Evolutionary conservation across 1,284 basidiomycete species (phyloP).

Genomic region (Marasmius tenuissimus): DNA sequence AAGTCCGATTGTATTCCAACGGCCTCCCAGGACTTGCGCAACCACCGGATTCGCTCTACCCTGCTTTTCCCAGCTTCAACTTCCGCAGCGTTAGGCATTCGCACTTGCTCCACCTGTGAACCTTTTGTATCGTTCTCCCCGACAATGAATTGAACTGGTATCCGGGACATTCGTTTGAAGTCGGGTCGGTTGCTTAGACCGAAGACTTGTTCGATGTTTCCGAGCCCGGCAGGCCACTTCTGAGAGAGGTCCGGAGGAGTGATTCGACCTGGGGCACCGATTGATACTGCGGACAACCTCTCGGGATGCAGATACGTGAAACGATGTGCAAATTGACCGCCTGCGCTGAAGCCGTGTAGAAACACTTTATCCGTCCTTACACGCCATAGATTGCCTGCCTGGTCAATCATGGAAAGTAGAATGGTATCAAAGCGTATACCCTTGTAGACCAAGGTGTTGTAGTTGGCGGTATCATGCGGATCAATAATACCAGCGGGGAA

Average conservation of each 20-base stretch:
- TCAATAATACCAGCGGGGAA: constrained; percentile 27
- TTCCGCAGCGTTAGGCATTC: constrained; percentile 13
- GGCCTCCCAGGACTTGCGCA: constrained; percentile 10
- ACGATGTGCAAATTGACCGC: constrained; percentile 26
- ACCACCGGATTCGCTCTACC: constrained; percentile 12
- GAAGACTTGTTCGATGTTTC: constrained; percentile 12
- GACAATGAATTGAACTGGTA: constrained; percentile 21
- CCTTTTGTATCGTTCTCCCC: constrained; percentile 22
- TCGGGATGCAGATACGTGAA: constrained; percentile 23
- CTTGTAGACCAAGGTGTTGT: constrained; percentile 19
- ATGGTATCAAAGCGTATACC: constrained; percentile 23
- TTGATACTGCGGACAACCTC: constrained; percentile 18
- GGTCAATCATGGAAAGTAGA: constrained; percentile 23
- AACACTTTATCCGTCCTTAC: constrained; percentile 18
- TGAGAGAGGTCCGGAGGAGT: constrained; percentile 15
- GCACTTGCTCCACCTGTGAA: constrained; percentile 3
- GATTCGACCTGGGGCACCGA: constrained; percentile 25
- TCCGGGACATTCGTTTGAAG: constrained; percentile 9
- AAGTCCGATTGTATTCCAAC: constrained; percentile 7
- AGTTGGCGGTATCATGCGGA: constrained; percentile 20
- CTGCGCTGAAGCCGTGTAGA: constrained; percentile 26
- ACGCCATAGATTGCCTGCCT: constrained; percentile 20
- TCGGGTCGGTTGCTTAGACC: constrained; percentile 3
- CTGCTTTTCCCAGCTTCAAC: constrained; percentile 13
- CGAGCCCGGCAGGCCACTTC: constrained; percentile 22